Conservation (phyloP, 805 yeast genomes). For the Kodamaea neixiangensis region DNA sequence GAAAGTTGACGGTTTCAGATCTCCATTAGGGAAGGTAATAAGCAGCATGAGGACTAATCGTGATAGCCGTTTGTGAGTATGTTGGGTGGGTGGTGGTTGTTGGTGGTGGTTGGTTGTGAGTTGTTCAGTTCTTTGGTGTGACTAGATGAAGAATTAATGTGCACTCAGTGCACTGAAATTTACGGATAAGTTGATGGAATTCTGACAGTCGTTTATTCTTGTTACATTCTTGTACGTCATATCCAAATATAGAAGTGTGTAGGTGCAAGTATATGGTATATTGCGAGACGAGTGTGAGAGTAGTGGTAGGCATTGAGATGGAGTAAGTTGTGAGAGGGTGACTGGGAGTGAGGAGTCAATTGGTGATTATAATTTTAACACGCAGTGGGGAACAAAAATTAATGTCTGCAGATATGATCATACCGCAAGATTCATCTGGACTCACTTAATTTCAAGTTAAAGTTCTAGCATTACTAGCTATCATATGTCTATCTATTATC, state of each 20-base stretch:
- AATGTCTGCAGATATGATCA: no score
- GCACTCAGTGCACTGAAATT: no score
- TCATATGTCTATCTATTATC: no score
- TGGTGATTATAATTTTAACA: no score
- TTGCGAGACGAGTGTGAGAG: not conserved
- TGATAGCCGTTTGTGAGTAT: not conserved
- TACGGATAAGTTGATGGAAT: not conserved
- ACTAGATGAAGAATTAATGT: no score
- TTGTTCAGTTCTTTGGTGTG: not conserved
- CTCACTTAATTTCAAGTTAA: no score
- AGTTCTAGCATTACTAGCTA: no score
- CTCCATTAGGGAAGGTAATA: not conserved
- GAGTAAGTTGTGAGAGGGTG: no score
- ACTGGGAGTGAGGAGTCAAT: no score
- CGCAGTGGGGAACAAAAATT: no score
- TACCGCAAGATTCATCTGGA: no score
- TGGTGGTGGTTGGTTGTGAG: not conserved
- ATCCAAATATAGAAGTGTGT: not conserved
- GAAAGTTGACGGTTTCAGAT: not conserved
- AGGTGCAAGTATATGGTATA: not conserved
- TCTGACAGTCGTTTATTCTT: not conserved
- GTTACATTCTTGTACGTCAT: not conserved
- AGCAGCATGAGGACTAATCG: not conserved
- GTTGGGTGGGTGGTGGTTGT: not conserved
- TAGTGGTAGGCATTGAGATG: no score